Evolutionary conservation across 495 filamentous ascomycete genomes (phyloP), one percentile per base, ranked within the genome.

Genomic region (Trichoderma erinaceum): DNA sequence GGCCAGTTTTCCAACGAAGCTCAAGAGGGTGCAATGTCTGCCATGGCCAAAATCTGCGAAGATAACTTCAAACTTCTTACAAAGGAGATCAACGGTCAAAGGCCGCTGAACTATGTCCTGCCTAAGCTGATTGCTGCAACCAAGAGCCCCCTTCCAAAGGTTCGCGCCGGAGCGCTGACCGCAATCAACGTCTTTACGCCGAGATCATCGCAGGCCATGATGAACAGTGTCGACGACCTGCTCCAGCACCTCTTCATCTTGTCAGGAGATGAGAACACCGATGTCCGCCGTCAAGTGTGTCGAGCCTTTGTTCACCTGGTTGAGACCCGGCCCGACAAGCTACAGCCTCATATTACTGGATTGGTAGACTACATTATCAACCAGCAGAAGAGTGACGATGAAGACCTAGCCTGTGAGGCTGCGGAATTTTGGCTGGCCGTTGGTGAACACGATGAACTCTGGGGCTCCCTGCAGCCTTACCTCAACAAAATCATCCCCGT

Each of bases 351-450:
- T 74, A 89, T 99, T 79, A 82, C 83, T 67, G 95, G 91, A 1
- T 82, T 99, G 66, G 93, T 98, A 38, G 90, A 93, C 74, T 99
- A 97, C 76, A 97, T 97, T 78, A 83, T 97, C 69, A 79, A 87
- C 32, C 94, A 98, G 75, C 95, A 99, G 76, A 85, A 88, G 71
- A 92, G 88, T 68, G 90, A 95, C 41, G 93, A 97, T 71, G 90
- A 92, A 64, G 95, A 98, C 64, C 84, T 98, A 64, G 92, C 93
- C 52, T 87, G 95, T 44, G 95, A 98, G 76, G 95, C 95, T 18
- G 94, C 96, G 10, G 95, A 98, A 77, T 99, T 99, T 74, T 99
- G 94, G 92, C 86, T 99, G 64, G 90, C 90, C 64, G 88, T 97
- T 41, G 93, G 93, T 35, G 96, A 97, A 76, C 92, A 97, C 74